Conservation (phyloP, 495 filamentous ascomycete genomes). For the Stereocaulon alpinum region DNA sequence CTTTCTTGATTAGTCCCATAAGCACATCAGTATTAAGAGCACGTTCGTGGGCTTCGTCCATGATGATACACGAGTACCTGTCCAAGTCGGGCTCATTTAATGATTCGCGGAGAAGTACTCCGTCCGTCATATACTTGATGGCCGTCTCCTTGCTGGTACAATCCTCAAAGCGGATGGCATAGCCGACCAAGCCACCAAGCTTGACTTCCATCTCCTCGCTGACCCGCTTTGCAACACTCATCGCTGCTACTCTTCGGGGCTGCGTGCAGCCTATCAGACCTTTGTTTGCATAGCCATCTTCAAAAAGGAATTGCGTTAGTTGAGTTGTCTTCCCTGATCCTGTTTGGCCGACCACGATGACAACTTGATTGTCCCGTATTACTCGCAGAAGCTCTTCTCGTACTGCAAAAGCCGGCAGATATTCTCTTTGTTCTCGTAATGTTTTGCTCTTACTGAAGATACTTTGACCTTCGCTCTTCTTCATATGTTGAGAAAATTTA, state of each 20-base stretch:
- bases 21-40: conserved; percentile 94
- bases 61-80: conserved; percentile 96
- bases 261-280: conserved; percentile 96
- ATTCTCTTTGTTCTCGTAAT: conserved; percentile 85
- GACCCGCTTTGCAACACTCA: conserved; percentile 98
- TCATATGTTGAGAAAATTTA: conserved; percentile 87
- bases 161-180: conserved; percentile 98
- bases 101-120: conserved; percentile 87
- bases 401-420: conserved; percentile 90
- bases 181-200: conserved; percentile 80
- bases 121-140: conserved; percentile 99
- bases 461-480: conserved; percentile 80
- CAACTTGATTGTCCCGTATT: conserved; percentile 92
- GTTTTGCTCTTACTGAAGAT: conserved; percentile 89
- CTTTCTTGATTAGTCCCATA: conserved; percentile 96
- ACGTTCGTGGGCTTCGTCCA: conserved; percentile 98
- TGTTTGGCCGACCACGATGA: conserved; percentile 93
- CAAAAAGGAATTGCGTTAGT: conserved; percentile 87
- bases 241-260: conserved; percentile 88
- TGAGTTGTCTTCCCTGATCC: conserved; percentile 96
- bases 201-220: conserved; percentile 99
- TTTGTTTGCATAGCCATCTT: conserved; percentile 77
- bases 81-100: conserved; percentile 87
- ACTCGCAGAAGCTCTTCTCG: conserved; percentile 90
- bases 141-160: conserved; percentile 88